These are phyloP conservation scores for Yamadazyma paraphyllophila DNA, from an alignment of 805 yeast genomes.

Conservation along the genomic window DNA sequence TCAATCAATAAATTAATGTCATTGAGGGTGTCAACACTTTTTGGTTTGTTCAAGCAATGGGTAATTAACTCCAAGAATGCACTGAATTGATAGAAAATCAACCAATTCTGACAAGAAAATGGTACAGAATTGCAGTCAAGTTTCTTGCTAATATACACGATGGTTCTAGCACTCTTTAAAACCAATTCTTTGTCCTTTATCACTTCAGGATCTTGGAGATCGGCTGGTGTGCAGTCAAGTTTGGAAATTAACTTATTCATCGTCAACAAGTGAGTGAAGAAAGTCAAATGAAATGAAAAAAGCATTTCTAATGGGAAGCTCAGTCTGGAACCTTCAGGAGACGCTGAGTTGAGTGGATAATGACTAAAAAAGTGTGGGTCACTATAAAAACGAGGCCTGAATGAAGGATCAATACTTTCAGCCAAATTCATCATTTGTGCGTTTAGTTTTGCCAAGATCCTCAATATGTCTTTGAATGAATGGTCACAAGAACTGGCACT, in stretches of 20 bases:
- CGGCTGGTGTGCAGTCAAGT: constrained; percentile 7
- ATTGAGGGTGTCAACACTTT: constrained; percentile 21
- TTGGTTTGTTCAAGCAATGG: constrained; percentile 30
- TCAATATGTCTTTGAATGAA: constrained; percentile 19
- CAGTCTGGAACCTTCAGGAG: not conserved
- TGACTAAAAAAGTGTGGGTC: constrained; percentile 28
- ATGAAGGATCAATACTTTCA: constrained; percentile 15
- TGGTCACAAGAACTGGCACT: constrained; percentile 25
- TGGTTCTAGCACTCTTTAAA: constrained; percentile 37
- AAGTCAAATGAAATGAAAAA: constrained; percentile 28
- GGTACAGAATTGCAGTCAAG: constrained; percentile 20
- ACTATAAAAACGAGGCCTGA: constrained; percentile 30
- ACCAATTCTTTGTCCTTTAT: constrained; percentile 22
- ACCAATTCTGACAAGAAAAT: constrained; percentile 30
- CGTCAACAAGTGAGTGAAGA: constrained; percentile 35
- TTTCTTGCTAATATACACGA: constrained; percentile 24
- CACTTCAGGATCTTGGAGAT: constrained; percentile 9
- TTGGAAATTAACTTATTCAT: constrained; percentile 28
- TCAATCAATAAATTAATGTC: constrained; percentile 31
- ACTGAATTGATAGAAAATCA: constrained; percentile 28
- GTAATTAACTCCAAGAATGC: constrained; percentile 32
- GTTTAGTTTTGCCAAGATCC: constrained; percentile 26
- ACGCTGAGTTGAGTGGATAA: not conserved
- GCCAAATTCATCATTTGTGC: constrained; percentile 26
- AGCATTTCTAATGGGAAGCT: constrained; percentile 13